phyloP scores from a whole-genome alignment of 352 stramenopile genomes.

The Blastocystis sp. region DNA sequence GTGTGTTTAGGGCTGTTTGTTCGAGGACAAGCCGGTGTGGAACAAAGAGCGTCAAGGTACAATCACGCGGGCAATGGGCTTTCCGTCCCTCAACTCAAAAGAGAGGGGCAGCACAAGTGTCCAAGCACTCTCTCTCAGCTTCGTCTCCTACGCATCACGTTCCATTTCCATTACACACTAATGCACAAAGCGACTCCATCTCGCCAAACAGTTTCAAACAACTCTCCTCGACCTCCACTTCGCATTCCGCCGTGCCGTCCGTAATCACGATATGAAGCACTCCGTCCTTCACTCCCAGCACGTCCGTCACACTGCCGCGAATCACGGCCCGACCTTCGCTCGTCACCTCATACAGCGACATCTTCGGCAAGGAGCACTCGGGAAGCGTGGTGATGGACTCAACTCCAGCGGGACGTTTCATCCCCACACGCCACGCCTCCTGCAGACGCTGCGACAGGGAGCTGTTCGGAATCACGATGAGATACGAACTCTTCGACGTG shows the following conservation, averaged over 20 bases:
- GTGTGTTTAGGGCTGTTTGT: conserved; percentile 83
- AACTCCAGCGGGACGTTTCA: background rate
- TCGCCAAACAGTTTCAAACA: conserved; percentile 12
- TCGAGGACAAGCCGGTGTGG: too few relatives aligned
- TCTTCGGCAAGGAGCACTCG: background rate
- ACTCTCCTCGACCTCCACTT: background rate
- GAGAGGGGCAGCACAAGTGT: conserved; percentile 12
- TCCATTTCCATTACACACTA: background rate
- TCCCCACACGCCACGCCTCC: background rate
- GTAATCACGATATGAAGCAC: background rate
- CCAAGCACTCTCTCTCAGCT: background rate
- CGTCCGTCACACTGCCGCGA: conserved; percentile 22
- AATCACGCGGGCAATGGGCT: background rate
- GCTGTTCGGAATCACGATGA: conserved; percentile 9
- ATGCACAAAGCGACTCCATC: background rate
- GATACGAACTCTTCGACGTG: conserved; percentile 37
- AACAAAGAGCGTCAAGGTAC: background rate
- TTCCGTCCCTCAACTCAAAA: background rate
- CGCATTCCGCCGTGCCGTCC: conserved; percentile 41
- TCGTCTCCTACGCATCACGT: background rate
- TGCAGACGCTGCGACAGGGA: background rate
- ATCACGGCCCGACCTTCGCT: background rate
- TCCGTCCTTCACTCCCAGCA: background rate
- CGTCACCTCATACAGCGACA: conserved; percentile 1
- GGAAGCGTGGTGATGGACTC: background rate